Conservation (phyloP, 345 rosid species). For the Heritiera littoralis region DNA sequence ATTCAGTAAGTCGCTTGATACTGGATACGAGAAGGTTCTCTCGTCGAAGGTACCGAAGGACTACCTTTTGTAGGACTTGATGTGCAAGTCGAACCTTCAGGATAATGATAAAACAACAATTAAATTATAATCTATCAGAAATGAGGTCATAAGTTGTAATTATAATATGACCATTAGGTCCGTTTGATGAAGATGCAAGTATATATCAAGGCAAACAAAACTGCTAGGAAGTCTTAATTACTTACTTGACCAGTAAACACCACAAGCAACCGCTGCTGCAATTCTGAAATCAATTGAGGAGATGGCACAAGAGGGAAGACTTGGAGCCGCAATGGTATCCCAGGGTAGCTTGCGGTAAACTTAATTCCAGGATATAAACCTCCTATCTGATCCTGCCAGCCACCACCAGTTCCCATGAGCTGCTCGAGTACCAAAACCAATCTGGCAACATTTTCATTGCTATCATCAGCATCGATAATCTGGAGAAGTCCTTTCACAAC, state of each 20-base stretch:
- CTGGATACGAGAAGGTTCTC: constrained; percentile 83
- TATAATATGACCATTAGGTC: neutral
- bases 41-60: constrained; percentile 72
- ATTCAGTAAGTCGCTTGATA: constrained; percentile 78
- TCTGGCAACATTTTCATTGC: constrained; percentile 82
- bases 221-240: neutral
- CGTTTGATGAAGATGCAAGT: neutral
- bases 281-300: constrained; percentile 55
- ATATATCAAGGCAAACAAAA: neutral
- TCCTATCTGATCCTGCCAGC: constrained; percentile 99
- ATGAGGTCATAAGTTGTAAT: neutral
- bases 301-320: constrained; percentile 79
- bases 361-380: constrained; percentile 92
- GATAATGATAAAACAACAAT: neutral
- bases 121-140: neutral
- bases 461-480: constrained; percentile 71
- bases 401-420: constrained; percentile 99
- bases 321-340: constrained; percentile 85
- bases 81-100: constrained; percentile 92
- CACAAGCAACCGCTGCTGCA: constrained; percentile 79
- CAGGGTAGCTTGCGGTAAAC: constrained; percentile 86
- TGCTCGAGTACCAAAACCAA: constrained; percentile 91
- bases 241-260: constrained; percentile 97
- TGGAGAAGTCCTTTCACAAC: constrained; percentile 86
- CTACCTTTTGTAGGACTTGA: constrained; percentile 90